phyloP scores from a whole-genome alignment of 208 protist genomes.

The Leishmania major region DNA sequence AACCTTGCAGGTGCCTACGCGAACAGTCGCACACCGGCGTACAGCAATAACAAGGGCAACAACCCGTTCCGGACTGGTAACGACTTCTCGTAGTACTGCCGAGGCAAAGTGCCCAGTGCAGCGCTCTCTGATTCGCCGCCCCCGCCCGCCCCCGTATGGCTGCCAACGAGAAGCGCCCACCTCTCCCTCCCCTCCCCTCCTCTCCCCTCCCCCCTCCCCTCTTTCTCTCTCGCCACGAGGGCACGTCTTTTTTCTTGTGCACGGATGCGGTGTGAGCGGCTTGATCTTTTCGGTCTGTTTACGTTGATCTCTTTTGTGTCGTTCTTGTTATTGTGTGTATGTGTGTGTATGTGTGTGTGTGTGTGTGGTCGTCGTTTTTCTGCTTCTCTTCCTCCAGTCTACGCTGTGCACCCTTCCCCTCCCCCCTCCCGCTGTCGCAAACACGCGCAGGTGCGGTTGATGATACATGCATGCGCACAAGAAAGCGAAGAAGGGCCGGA shows the following conservation, averaged over 20 bases:
- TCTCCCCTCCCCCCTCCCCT: neutral
- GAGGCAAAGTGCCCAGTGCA: neutral
- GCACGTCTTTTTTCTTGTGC: no score
- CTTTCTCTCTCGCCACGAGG: no score
- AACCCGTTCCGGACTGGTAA: neutral
- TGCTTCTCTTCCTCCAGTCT: no score
- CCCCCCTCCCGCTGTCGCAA: no score
- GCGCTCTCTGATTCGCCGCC: neutral
- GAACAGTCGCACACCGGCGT: neutral
- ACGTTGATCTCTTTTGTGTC: no score
- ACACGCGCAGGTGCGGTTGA: neutral
- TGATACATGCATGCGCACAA: neutral
- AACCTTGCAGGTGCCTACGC: neutral
- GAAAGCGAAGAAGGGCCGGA: neutral
- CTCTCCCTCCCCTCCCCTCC: neutral
- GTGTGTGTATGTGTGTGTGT: no score
- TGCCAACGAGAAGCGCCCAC: neutral
- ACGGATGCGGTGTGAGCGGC: no score
- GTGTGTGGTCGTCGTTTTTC: no score
- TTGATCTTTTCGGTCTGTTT: no score
- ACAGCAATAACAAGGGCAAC: slow-evolving; percentile 3
- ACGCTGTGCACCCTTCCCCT: neutral
- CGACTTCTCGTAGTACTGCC: neutral
- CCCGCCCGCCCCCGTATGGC: no score
- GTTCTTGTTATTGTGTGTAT: no score